These are phyloP conservation scores for Ceratopteris richardii DNA, from an alignment of 75 land plant species.

Conservation along the genomic window DNA sequence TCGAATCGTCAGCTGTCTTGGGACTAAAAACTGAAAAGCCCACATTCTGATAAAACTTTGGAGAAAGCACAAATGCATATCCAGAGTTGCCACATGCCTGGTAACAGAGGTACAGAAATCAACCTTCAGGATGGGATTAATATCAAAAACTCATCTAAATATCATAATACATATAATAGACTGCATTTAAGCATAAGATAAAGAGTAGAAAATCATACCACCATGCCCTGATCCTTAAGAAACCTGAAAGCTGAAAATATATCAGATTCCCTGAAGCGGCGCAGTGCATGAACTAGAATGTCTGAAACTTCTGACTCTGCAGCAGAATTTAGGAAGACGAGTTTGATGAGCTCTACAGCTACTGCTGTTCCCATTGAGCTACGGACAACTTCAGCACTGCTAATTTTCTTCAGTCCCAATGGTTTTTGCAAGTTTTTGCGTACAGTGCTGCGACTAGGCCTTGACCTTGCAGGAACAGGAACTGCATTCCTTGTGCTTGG, in stretches of 20 bases:
- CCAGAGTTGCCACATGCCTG: slow-evolving; percentile 59
- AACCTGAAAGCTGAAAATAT: slow-evolving; percentile 77
- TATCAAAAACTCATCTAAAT: too few relatives aligned
- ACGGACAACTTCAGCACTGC: slow-evolving; percentile 25
- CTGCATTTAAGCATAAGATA: background rate
- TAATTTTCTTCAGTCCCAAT: slow-evolving; percentile 18
- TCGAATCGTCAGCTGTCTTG: slow-evolving; percentile 57
- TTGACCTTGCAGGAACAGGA: slow-evolving; percentile 9
- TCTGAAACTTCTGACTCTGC: slow-evolving; percentile 44
- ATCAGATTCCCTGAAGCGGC: slow-evolving; percentile 65
- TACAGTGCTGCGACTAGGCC: slow-evolving; percentile 14
- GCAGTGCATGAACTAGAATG: slow-evolving; percentile 56
- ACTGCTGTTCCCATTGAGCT: slow-evolving; percentile 76
- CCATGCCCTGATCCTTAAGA: slow-evolving; percentile 58
- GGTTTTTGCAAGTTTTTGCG: slow-evolving; percentile 34
- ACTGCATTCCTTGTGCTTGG: background rate
- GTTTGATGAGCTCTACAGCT: slow-evolving; percentile 91
- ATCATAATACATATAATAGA: background rate
- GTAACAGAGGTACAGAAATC: background rate
- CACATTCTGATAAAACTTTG: slow-evolving; percentile 55
- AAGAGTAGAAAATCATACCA: slow-evolving; percentile 41
- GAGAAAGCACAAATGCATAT: slow-evolving; percentile 72
- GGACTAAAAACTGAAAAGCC: slow-evolving; percentile 66
- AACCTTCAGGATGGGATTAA: too few relatives aligned
- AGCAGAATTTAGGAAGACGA: slow-evolving; percentile 64